phyloP scores from a whole-genome alignment of 495 filamentous ascomycete species.

The Baudoinia panamericana region DNA sequence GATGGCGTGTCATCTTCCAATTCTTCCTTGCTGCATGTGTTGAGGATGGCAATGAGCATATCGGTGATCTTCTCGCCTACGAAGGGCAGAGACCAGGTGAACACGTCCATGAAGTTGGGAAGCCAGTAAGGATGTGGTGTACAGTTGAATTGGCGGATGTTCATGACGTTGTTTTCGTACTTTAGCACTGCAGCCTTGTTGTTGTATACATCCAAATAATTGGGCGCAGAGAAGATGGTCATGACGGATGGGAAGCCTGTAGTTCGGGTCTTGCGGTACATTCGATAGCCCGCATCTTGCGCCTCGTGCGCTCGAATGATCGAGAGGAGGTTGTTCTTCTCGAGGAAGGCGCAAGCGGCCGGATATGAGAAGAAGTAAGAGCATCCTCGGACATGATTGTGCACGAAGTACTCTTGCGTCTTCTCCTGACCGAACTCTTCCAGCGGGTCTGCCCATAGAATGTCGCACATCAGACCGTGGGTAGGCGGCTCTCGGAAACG shows the following conservation, averaged over 20 bases:
- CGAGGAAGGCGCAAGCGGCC: slow-evolving; percentile 91
- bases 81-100: slow-evolving; percentile 97
- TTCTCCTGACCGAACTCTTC: slow-evolving; percentile 99
- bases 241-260: slow-evolving; percentile 98
- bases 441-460: slow-evolving; percentile 96
- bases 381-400: slow-evolving; percentile 96
- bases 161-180: slow-evolving; percentile 99
- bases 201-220: slow-evolving; percentile 99
- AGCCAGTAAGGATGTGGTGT: slow-evolving; percentile 98
- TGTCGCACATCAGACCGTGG: slow-evolving; percentile 96
- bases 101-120: slow-evolving; percentile 98
- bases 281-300: slow-evolving; percentile 95
- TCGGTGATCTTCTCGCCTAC: slow-evolving; percentile 99
- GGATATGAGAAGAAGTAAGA: slow-evolving; percentile 99
- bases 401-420: slow-evolving; percentile 88
- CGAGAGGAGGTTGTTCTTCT: slow-evolving; percentile 96
- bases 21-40: slow-evolving; percentile 95
- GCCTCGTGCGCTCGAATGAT: slow-evolving; percentile 98
- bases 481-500: slow-evolving; percentile 95
- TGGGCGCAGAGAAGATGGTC: slow-evolving; percentile 98
- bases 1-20: slow-evolving; percentile 65
- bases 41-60: slow-evolving; percentile 97
- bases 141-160: slow-evolving; percentile 99
- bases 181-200: slow-evolving; percentile 98
- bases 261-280: slow-evolving; percentile 96